A percentile compares a stretch with the other conserved stretches of the same genome.
Conservation (phyloP, 164 flowering plant genomes). For the Stephania yunnanensis region DNA sequence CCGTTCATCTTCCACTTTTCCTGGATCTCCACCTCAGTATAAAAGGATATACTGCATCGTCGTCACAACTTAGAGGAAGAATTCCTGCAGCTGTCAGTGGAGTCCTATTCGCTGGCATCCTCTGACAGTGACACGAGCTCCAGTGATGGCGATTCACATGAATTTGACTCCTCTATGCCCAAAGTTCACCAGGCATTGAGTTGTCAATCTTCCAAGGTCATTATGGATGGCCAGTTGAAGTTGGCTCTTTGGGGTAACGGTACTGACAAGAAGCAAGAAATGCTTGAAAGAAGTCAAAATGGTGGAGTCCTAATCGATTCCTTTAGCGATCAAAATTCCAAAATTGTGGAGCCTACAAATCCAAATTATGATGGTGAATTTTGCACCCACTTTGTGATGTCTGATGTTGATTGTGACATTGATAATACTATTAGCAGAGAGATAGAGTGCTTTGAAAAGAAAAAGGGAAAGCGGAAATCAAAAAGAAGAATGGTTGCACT, state of each 20-base stretch:
- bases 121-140: slow-evolving; percentile 77
- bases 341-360: slow-evolving; percentile 6
- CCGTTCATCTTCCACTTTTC: slow-evolving; percentile 35
- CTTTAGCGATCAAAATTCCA: slow-evolving; percentile 20
- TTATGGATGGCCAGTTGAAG: slow-evolving; percentile 16
- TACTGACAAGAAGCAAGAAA: slow-evolving; percentile 16
- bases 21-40: slow-evolving; percentile 86
- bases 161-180: slow-evolving; percentile 21
- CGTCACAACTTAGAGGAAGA: slow-evolving; percentile 83
- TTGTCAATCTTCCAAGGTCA: slow-evolving; percentile 19
- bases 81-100: slow-evolving; percentile 76
- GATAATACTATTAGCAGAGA: slow-evolving; percentile 19
- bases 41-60: slow-evolving; percentile 76
- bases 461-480: slow-evolving; percentile 32
- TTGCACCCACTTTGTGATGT: slow-evolving; percentile 11
- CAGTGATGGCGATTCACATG: slow-evolving; percentile 45
- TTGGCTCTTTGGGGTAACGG: slow-evolving; percentile 11
- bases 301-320: slow-evolving; percentile 10
- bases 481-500: slow-evolving; percentile 48
- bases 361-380: slow-evolving; percentile 16
- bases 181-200: slow-evolving; percentile 23
- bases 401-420: slow-evolving; percentile 20
- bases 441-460: slow-evolving; percentile 28
- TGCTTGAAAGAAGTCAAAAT: slow-evolving; percentile 20
- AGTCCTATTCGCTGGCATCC: slow-evolving; percentile 69